A percentile compares a stretch with the other conserved stretches of the same genome.
These are phyloP conservation scores for Ogataea zsoltii DNA, from an alignment of 805 yeast genomes.

Conservation along the genomic window DNA sequence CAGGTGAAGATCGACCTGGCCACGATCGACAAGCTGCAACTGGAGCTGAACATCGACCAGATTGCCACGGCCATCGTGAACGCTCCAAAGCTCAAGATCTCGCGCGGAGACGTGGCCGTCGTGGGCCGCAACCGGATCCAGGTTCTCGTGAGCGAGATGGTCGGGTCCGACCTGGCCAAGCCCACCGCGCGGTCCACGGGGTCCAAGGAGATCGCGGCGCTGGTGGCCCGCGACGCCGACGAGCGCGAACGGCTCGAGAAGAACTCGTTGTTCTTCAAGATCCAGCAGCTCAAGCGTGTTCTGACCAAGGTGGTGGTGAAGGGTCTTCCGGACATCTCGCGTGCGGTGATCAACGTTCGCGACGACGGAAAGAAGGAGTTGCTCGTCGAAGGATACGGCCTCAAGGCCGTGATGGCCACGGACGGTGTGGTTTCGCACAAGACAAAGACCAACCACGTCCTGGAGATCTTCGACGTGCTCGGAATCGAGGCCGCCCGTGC, in stretches of 20 bases:
- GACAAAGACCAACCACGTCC: conserved; percentile 87
- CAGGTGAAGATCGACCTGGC: conserved; percentile 79
- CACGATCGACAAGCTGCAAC: conserved; percentile 85
- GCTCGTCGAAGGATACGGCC: conserved; percentile 96
- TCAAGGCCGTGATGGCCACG: conserved; percentile 94
- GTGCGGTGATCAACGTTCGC: conserved; percentile 94
- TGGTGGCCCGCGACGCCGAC: conserved; percentile 36
- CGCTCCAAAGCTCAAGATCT: conserved; percentile 89
- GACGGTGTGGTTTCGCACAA: conserved; percentile 92
- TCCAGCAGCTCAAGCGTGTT: conserved; percentile 85
- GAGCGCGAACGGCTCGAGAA: conserved; percentile 38
- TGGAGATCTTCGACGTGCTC: conserved; percentile 84
- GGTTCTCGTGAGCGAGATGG: conserved; percentile 55
- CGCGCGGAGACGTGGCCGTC: conserved; percentile 67
- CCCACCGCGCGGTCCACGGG: conserved; percentile 43
- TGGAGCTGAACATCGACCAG: conserved; percentile 84
- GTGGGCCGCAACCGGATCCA: conserved; percentile 66
- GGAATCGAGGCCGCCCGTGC: conserved; percentile 98
- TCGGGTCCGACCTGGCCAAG: conserved; percentile 37
- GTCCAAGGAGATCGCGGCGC: conserved; percentile 32
- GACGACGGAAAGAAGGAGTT: conserved; percentile 87
- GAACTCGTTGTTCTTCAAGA: conserved; percentile 73
- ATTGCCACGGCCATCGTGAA: conserved; percentile 77
- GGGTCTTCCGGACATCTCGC: conserved; percentile 86
- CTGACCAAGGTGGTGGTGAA: conserved; percentile 88